Conservation (phyloP, 2,329 filamentous ascomycete species). For the Aspergillus alliaceus region DNA sequence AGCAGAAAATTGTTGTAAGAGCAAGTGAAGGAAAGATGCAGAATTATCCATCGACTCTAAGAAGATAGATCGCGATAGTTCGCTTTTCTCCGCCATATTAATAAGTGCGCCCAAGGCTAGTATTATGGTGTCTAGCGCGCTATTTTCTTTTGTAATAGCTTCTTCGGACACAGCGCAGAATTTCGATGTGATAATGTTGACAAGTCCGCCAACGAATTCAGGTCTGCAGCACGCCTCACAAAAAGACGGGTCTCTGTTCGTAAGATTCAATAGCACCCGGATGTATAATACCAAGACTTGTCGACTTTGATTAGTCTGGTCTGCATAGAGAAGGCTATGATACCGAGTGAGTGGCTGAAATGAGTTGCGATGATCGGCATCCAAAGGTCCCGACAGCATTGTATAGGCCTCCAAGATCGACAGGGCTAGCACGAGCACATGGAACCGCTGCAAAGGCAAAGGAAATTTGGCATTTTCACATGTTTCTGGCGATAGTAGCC, state of each 20-base stretch:
- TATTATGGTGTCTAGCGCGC: conserved; percentile 69
- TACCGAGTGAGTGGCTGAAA: conserved; percentile 31
- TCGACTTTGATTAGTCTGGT: conserved; percentile 15
- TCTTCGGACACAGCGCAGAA: conserved; percentile 32
- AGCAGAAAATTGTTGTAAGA: conserved; percentile 67
- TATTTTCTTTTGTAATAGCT: conserved; percentile 44
- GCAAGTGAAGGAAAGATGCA: conserved; percentile 53
- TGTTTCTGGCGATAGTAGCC: conserved; percentile 25
- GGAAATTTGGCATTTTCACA: neutral
- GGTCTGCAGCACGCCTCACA: conserved; percentile 64
- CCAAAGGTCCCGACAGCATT: conserved; percentile 26
- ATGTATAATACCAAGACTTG: conserved; percentile 49
- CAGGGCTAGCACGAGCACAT: conserved; percentile 29
- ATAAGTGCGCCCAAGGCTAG: conserved; percentile 80
- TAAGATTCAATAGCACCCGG: conserved; percentile 78
- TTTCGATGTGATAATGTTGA: conserved; percentile 35
- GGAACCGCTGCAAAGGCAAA: conserved; percentile 17
- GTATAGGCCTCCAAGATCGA: conserved; percentile 42
- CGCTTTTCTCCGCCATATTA: conserved; percentile 80
- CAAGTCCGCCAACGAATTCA: conserved; percentile 37
- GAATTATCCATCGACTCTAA: conserved; percentile 39
- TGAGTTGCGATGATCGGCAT: conserved; percentile 25
- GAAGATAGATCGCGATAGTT: conserved; percentile 57
- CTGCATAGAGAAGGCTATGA: conserved; percentile 41
- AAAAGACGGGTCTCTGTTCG: conserved; percentile 73